Base-by-base conservation (phyloP, 2,329 filamentous ascomycete genomes). In the Pestalotiopsis sp. region DNA sequence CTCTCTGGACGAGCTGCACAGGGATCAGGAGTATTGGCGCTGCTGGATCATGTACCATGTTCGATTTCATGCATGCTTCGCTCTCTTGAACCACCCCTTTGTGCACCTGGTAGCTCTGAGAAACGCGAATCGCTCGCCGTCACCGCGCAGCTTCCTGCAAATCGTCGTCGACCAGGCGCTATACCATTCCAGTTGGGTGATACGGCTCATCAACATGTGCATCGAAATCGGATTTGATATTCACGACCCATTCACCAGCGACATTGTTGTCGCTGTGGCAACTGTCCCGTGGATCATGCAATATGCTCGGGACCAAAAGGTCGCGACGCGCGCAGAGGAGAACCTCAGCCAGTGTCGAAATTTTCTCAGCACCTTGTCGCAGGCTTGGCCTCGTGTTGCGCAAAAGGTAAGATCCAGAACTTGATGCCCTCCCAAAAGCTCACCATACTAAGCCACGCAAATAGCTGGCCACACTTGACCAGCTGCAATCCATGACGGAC, bases 211-310 rank as follows among this genome's bases (percentile, higher is more conserved):
- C 23, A 59, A 59, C 17, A 59, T 59, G 11, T 59, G 57, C 17
- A 27, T 59, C 23, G 57, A 59, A 14, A 36, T 59, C 57, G 57
- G 57, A 36, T 59, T 59, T 5, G 23, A 27, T 11, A 59, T 59
- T 6, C 27, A 59, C 13, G 57, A 59, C 25, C 57, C 57, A 27
- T 59, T 59, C 57, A 59, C 57, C 20, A 59, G 57, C 17, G 57
- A 59, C 25, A 59, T 59, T 36, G 57, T 59, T 1, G 23, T 59
- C 13, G 57, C 57, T 59, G 57, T 59, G 14, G 57, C 57, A 11
- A 59, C 57, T 59, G 57, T 59, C 57, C 57, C 57, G 4, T 59
- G 57, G 57, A 59, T 59, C 25, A 59, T 59, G 57, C 57, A 59
- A 4, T 59, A 59, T 36, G 57, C 57, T 36, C 57, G 57, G 12